Evolutionary conservation across 176 grass and related monocot species (phyloP), one percentile per base, ranked within the genome.

Genomic region (Oryza brachyantha): DNA sequence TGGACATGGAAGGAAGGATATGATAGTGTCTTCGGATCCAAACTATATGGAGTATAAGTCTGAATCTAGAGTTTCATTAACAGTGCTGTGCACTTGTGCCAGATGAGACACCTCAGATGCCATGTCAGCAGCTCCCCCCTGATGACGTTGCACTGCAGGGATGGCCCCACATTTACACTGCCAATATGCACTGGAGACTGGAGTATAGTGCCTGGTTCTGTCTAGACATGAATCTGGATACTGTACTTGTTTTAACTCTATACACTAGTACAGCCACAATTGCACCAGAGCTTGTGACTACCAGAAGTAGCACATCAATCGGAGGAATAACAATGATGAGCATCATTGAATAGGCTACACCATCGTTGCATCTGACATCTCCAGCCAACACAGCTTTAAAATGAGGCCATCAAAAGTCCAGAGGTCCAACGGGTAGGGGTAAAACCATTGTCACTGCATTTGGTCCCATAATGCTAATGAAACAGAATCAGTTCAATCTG

Each of bases 401-500:
- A 13, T 64, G 25, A 62, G 24, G 31, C 29, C 19, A 34, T 74
- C 43, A 57, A 46, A 43, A 57, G 29, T 88, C 39, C 57, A 29
- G 63, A 59, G 3, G 26, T 27, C 13, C 46, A 21, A 52, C 2
- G 17, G 46, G 61, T 32, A 16, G 43, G 43, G 13, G 1, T n/a
- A n/a, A 46, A 59, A 65, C 43, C 16, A 24, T 13, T 36, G 24
- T 31, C 61, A 55, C 24, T 31, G 61, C 14, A 57, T 8, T 64
- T 41, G 72, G 78, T 27, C 65, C 75, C 50, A 21, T 45, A 48
- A 54, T 70, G 80, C 27, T 70, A 64, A 24, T 70, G 26, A 68
- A 80, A 75, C 52, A 84, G 13, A 74, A 68, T 42, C 21, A 22
- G n/a, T 62, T 62, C 68, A 46, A 41, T 41, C 68, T 39, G 52